Conservation (phyloP, 352 stramenopile genomes). For the Pythium oligandrum region DNA sequence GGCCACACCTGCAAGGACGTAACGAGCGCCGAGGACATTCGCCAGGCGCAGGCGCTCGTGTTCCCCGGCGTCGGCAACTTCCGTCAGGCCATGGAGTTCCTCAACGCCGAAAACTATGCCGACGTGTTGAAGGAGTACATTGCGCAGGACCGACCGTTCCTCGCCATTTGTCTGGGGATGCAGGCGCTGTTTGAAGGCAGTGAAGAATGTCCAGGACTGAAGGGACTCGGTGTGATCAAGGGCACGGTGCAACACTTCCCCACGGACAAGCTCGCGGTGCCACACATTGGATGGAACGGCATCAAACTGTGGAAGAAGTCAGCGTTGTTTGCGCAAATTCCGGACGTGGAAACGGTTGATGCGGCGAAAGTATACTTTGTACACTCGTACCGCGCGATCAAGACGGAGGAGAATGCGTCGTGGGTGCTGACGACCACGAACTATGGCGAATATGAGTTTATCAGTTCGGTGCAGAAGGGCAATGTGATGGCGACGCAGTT, state of each 20-base stretch:
- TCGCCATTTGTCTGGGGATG: slow-evolving; percentile 98
- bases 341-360: slow-evolving; percentile 25
- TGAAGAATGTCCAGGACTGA: slow-evolving; percentile 87
- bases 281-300: slow-evolving; percentile 98
- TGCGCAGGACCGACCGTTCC: slow-evolving; percentile 84
- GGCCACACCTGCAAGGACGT: slow-evolving; percentile 90
- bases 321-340: slow-evolving; percentile 49
- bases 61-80: slow-evolving; percentile 87
- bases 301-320: slow-evolving; percentile 87
- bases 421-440: slow-evolving; percentile 96
- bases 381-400: slow-evolving; percentile 91
- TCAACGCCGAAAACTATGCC: slow-evolving; percentile 87
- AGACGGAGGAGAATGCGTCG: slow-evolving; percentile 69
- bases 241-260: slow-evolving; percentile 90
- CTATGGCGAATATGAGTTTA: slow-evolving; percentile 92
- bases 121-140: slow-evolving; percentile 89
- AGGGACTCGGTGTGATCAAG: slow-evolving; percentile 91
- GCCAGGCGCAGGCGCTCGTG: slow-evolving; percentile 74
- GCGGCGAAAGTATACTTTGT: slow-evolving; percentile 94
- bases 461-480: slow-evolving; percentile 93
- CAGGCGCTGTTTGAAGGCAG: slow-evolving; percentile 97
- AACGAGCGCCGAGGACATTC: slow-evolving; percentile 87
- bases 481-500: slow-evolving; percentile 98
- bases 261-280: slow-evolving; percentile 77
- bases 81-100: slow-evolving; percentile 89